Evolutionary conservation across 2,329 filamentous ascomycete genomes (phyloP), one percentile per base, ranked within the genome.

Genomic region (Colletotrichum siamense): DNA sequence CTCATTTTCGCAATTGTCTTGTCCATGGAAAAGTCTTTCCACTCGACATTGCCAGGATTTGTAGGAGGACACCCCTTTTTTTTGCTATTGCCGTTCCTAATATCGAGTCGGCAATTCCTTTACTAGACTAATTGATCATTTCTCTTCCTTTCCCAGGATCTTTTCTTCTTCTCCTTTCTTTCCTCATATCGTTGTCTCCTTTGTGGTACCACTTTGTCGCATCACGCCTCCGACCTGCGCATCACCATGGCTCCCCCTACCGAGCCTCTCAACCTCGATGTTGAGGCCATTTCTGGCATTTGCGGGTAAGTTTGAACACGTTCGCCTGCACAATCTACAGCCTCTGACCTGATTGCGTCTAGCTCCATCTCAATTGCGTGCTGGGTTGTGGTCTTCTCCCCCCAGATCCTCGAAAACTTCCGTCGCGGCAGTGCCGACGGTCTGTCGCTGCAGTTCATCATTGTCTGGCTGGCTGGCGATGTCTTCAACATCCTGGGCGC

Each of bases 311-410:
- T 52, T 22, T 52, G n/a, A 22, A 12, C 81, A 55, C n/a, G 12
- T 13, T 6, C 6, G 7, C 10, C 13, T 34, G 16, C 9, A 8
- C 4, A 24, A 52, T 44, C 13, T 52, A 4, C 13, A 59, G 18
- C 24, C 36, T 9, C 71, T 77, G 62, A 77, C 32, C 34, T 16
- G 78, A 77, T 16, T 76, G 71, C 63, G 65, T 80, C 63, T 75
- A 95, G 96, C 44, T 98, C 96, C 10, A 96, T 99, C 80, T 98
- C 95, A 62, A 98, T 99, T 83, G 96, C 96, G 67, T 98, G 96
- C 84, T 98, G 97, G 97, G 95, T 99, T 73, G 95, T 99, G 44
- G 97, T 99, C 74, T 99, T 98, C 87, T 97, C 95, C 1, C 97
- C 97, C 3, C 97, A 99, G 81, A 98, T 99, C 80, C 94, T 98